Conservation (phyloP, 768 basidiomycete species). For the Lactarius evosmus region DNA sequence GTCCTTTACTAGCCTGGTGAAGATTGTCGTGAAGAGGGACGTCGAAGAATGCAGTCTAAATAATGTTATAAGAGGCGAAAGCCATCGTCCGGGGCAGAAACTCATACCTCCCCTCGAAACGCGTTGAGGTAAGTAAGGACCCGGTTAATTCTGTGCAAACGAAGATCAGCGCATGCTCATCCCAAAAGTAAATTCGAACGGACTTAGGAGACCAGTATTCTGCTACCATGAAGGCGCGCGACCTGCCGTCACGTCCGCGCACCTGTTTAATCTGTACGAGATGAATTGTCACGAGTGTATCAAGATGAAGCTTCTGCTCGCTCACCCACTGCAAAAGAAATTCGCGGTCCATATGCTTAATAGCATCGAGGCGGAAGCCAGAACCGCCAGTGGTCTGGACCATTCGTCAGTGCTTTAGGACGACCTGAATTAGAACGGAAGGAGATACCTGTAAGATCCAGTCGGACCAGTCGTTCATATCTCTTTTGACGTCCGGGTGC, state of each 20-base stretch:
- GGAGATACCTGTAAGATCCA: conserved; percentile 61
- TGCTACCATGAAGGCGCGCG: conserved; percentile 62
- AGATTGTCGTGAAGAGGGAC: conserved; percentile 87
- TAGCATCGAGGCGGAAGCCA: conserved; percentile 87
- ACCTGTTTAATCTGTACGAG: conserved; percentile 48
- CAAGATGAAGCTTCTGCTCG: conserved; percentile 5
- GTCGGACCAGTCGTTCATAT: conserved; percentile 70
- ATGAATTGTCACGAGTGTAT: conserved; percentile 6
- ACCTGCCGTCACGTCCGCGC: conserved; percentile 43
- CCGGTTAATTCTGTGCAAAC: conserved; percentile 41
- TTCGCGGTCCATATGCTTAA: conserved; percentile 79
- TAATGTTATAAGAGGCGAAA: conserved; percentile 5
- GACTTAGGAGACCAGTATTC: conserved; percentile 84
- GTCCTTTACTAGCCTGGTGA: conserved; percentile 68
- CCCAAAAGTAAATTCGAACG: conserved; percentile 27
- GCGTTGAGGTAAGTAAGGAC: conserved; percentile 57
- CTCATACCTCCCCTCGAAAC: conserved; percentile 61
- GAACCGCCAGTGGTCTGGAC: conserved; percentile 59
- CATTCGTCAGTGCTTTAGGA: background rate
- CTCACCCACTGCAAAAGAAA: conserved; percentile 71
- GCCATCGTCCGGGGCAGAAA: background rate
- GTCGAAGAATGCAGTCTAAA: conserved; percentile 84
- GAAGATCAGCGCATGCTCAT: conserved; percentile 10
- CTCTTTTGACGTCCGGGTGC: conserved; percentile 75
- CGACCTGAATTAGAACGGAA: background rate